These are phyloP conservation scores for Tardiomyces depauwii DNA, from an alignment of 1,139 yeast genomes.

Conservation along the genomic window DNA sequence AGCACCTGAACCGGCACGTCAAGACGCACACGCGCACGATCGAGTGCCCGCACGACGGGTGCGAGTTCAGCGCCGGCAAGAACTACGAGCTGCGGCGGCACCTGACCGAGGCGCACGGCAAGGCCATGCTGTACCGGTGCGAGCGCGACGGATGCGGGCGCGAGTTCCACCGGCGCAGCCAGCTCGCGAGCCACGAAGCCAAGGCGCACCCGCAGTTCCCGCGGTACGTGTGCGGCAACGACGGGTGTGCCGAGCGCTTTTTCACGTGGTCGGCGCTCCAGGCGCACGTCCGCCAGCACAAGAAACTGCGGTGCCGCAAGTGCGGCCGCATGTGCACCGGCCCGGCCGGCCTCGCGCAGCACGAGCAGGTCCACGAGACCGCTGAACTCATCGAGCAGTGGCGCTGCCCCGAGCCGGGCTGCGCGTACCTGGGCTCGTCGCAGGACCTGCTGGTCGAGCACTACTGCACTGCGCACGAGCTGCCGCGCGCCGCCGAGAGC, in stretches of 20 bases:
- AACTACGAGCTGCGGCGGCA: conserved; percentile 76
- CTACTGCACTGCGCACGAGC: neutral
- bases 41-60: conserved; percentile 47
- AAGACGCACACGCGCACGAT: conserved; percentile 66
- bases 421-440: conserved; percentile 10
- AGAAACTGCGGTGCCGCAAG: conserved; percentile 41
- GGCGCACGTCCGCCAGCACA: neutral
- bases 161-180: conserved; percentile 22
- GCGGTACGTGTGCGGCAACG: conserved; percentile 39
- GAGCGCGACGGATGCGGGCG: conserved; percentile 22
- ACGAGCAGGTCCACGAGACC: conserved; percentile 41
- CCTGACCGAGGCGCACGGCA: conserved; percentile 46
- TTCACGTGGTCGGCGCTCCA: conserved; percentile 62
- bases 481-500: conserved; percentile 9
- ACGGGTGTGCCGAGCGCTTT: conserved; percentile 53
- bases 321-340: conserved; percentile 45
- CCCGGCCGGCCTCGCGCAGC: conserved; percentile 55
- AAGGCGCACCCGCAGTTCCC: conserved; percentile 21
- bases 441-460: neutral
- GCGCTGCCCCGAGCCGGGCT: conserved; percentile 11
- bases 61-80: conserved; percentile 59
- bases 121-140: conserved; percentile 20
- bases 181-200: conserved; percentile 23
- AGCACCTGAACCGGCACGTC: conserved; percentile 76
- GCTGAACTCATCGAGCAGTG: conserved; percentile 29